Percentiles rank a stretch among this genome's conserved stretches.
phyloP scores from a whole-genome alignment of 2,329 filamentous ascomycete genomes.

The Cryphonectria radicalis region DNA sequence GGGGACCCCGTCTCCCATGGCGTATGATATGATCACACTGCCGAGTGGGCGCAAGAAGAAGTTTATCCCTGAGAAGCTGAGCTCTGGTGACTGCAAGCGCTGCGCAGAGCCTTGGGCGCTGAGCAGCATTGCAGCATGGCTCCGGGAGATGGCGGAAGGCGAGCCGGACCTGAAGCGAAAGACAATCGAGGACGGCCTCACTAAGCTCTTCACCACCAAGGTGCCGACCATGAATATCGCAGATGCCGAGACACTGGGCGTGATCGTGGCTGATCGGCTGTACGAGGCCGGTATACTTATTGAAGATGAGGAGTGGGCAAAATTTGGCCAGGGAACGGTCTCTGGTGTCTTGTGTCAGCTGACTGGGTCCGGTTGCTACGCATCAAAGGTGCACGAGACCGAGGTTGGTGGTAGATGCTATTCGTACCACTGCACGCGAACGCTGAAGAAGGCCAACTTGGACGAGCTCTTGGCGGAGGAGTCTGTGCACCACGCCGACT shows the following conservation, averaged over 20 bases:
- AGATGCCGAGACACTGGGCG: constrained; percentile 86
- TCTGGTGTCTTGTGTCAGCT: constrained; percentile 93
- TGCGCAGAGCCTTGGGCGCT: constrained; percentile 93
- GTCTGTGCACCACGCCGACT: constrained; percentile 74
- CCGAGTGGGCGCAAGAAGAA: constrained; percentile 79
- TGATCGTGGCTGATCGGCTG: constrained; percentile 79
- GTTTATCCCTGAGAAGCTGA: constrained; percentile 85
- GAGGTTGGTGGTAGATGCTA: constrained; percentile 81
- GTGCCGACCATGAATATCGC: constrained; percentile 98
- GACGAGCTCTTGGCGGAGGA: constrained; percentile 73
- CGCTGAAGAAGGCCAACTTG: constrained; percentile 90
- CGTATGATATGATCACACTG: constrained; percentile 83
- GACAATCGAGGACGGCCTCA: constrained; percentile 83
- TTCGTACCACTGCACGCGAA: constrained; percentile 90
- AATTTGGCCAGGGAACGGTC: constrained; percentile 79
- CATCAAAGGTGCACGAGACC: constrained; percentile 76
- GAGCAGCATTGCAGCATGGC: constrained; percentile 84
- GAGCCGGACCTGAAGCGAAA: constrained; percentile 86
- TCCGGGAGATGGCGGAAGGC: constrained; percentile 86
- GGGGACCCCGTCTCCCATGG: constrained; percentile 56
- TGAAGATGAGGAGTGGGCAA: constrained; percentile 96
- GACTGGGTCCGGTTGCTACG: constrained; percentile 89
- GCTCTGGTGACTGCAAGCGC: constrained; percentile 77
- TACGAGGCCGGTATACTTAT: constrained; percentile 76
- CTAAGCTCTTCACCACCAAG: constrained; percentile 89